Evolutionary conservation across 1,284 basidiomycete species (phyloP).

Genomic region (Pyrrhoderma noxium): DNA sequence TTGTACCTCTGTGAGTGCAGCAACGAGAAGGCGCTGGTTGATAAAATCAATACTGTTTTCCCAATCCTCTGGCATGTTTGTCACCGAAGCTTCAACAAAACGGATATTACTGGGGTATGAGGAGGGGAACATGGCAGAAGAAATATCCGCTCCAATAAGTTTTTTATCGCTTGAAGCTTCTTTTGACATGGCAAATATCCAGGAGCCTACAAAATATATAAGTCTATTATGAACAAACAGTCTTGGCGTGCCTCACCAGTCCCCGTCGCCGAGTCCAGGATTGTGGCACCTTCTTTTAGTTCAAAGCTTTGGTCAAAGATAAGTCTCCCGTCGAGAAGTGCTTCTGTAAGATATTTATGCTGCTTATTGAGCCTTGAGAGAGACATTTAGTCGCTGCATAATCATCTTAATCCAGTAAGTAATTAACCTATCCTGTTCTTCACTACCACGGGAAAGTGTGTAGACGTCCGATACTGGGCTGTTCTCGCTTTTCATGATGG

Average conservation of each 20-base stretch:
- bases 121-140: conserved; percentile 4
- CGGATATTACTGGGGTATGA: conserved; percentile 20
- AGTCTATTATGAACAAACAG: too few species aligned
- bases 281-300: background rate
- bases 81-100: conserved; percentile 21
- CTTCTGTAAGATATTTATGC: background rate
- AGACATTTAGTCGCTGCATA: too few species aligned
- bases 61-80: conserved; percentile 23
- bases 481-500: too few species aligned
- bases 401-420: too few species aligned
- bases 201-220: conserved; percentile 1
- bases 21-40: conserved; percentile 26
- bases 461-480: too few species aligned
- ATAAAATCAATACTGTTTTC: conserved; percentile 23
- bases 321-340: background rate
- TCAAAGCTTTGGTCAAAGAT: conserved; percentile 1
- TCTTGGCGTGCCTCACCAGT: background rate
- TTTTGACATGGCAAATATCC: conserved; percentile 8
- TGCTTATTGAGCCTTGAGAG: conserved; percentile 2
- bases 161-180: background rate
- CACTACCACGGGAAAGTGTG: too few species aligned
- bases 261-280: conserved; percentile 7
- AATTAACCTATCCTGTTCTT: too few species aligned
- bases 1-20: conserved; percentile 19
- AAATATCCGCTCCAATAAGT: conserved; percentile 8